phyloP scores from a whole-genome alignment of 2,329 filamentous ascomycete species.

The Kalmusia sp. region DNA sequence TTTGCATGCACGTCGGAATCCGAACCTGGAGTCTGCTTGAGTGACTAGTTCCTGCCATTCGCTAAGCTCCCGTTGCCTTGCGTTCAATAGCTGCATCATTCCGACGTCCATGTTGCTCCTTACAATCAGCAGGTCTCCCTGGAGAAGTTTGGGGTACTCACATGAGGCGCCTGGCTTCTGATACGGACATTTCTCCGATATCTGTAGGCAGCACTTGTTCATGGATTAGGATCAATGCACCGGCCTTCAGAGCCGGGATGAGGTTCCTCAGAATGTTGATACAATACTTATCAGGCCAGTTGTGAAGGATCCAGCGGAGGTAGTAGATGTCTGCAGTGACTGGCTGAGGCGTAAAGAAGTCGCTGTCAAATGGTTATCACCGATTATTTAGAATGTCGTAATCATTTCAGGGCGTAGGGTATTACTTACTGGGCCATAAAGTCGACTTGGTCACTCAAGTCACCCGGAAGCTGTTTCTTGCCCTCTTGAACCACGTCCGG shows the following conservation, averaged over 20 bases:
- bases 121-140: not conserved
- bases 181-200: conserved; percentile 3
- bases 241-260: conserved; percentile 23
- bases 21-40: conserved; percentile 14
- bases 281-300: conserved; percentile 45
- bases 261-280: conserved; percentile 40
- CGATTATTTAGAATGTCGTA: not conserved
- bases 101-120: conserved; percentile 22
- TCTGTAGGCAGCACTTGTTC: conserved; percentile 13
- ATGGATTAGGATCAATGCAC: conserved; percentile 18
- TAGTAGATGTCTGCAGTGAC: conserved; percentile 11
- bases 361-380: not conserved
- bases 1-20: conserved; percentile 12
- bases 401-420: too few species aligned
- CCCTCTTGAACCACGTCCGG: conserved; percentile 14
- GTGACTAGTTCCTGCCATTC: conserved; percentile 19
- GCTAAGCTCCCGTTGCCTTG: conserved; percentile 13
- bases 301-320: conserved; percentile 34
- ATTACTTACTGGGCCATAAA: conserved; percentile 18
- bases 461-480: not conserved
- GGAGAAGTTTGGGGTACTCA: conserved; percentile 3
- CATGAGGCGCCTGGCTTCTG: conserved; percentile 15
- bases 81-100: conserved; percentile 23
- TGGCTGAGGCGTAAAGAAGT: conserved; percentile 11
- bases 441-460: conserved; percentile 9